These are phyloP conservation scores for Zygoascus ofunaensis DNA, from an alignment of 805 yeast species.

Conservation along the genomic window DNA sequence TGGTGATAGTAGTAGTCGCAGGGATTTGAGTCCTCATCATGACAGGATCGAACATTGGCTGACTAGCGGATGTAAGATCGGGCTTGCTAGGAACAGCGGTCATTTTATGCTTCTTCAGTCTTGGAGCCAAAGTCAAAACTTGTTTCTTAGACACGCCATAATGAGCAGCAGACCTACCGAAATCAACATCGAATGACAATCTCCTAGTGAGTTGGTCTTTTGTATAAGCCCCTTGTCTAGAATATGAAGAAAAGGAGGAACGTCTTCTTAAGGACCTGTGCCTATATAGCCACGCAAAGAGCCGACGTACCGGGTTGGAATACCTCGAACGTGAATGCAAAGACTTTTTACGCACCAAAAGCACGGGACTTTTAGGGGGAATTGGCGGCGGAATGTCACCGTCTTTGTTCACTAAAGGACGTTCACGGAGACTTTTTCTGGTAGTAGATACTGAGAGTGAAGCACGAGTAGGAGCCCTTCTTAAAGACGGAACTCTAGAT, in stretches of 20 bases:
- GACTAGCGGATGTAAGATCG: background rate
- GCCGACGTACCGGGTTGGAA: slow-evolving; percentile 2
- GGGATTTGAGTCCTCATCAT: background rate
- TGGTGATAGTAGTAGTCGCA: background rate
- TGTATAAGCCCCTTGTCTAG: background rate
- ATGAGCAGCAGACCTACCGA: background rate
- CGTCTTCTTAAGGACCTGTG: background rate
- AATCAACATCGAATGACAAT: slow-evolving; percentile 1
- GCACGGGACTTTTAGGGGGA: background rate
- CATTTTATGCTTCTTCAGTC: background rate
- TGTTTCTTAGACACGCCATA: background rate
- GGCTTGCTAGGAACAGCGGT: background rate
- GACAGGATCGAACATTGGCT: background rate
- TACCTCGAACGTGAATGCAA: slow-evolving; percentile 4
- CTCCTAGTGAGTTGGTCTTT: background rate
- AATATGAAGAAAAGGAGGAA: background rate
- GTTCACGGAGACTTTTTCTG: background rate
- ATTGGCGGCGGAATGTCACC: slow-evolving; percentile 1
- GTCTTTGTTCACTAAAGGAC: background rate
- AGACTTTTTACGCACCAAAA: background rate
- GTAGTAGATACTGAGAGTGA: background rate
- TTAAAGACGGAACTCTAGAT: background rate
- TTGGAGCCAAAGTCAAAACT: background rate
- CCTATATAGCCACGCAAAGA: background rate
- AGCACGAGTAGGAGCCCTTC: background rate